Evolutionary conservation across 2,329 filamentous ascomycete genomes (phyloP), one percentile per base, ranked within the genome.

Genomic region (Aspergillus terreus): DNA sequence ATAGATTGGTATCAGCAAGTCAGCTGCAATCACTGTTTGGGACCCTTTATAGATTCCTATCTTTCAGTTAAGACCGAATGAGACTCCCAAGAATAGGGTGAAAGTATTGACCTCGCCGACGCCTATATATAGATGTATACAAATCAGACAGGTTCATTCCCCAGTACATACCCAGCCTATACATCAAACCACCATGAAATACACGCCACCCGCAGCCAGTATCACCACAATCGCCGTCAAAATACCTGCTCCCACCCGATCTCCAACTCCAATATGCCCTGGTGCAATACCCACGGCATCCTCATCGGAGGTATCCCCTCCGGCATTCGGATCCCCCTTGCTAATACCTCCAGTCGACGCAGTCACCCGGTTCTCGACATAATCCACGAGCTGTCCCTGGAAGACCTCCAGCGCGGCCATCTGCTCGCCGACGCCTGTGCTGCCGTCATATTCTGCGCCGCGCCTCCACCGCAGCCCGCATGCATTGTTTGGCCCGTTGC

Each of bases 311-410:
- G 77, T 75, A 15, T 55, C 52, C 9, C 61, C 66, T 6, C 72
- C 72, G 3, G 71, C 71, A 43, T 58, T 58, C 21, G 69, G 64
- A 56, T 76, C 62, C 0, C 71, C 76, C 32, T 68, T 60, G 59
- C 78, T 81, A 6, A 76, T 85, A 9, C 84, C 84, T 44, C 84
- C 84, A 2, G 69, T 81, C 4, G 67, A 58, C 32, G 74, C 68
- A 2, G 72, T 74, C 14, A 73, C 63, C 25, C 72, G 72, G 56
- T 60, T 17, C 50, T 62, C 12, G 66, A 71, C 15, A 69, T 70
- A 44, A 52, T 54, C 9, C 19, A 74, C 61, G 27, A 70, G 53
- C 23, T 82, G 85, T 19, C 79, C 79, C 41, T 87, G 76, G 2
- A 86, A 78, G 6, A 85, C 77, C 60, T 87, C 83, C 63, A 71